Evolutionary conservation across 2,329 filamentous ascomycete species (phyloP).

Genomic region (Leptographium flavum): DNA sequence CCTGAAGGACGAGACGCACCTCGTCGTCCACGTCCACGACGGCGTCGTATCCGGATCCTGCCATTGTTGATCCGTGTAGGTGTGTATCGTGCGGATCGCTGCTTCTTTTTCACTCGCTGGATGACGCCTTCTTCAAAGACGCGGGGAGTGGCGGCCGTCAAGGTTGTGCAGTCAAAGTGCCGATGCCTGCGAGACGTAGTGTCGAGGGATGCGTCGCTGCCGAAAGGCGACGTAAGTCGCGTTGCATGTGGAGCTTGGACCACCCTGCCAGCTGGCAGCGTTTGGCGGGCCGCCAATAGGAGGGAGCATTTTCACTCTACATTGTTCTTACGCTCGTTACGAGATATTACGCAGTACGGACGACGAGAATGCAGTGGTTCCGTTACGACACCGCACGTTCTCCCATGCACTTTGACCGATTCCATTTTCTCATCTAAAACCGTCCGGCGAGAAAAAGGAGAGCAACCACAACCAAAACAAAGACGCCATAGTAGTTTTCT

Average conservation of each 20-base stretch:
- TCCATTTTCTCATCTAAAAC: conserved; percentile 5
- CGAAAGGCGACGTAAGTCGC: conserved; percentile 5
- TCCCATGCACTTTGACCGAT: conserved; percentile 3
- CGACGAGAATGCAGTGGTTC: no score
- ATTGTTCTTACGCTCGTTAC: neutral
- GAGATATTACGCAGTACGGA: no score
- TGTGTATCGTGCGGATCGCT: no score
- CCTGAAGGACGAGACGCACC: conserved; percentile 30
- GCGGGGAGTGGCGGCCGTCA: no score
- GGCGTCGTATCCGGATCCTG: conserved; percentile 85
- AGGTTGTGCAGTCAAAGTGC: neutral
- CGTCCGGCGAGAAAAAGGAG: conserved; percentile 4
- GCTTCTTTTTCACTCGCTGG: neutral
- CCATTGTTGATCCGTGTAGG: no score
- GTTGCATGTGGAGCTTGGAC: conserved; percentile 4
- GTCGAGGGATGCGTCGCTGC: neutral
- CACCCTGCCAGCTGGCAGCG: conserved; percentile 2
- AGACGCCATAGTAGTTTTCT: conserved; percentile 3
- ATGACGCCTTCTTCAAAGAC: neutral
- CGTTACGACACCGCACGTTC: neutral
- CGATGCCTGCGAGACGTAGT: neutral
- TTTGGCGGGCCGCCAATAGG: neutral
- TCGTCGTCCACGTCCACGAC: conserved; percentile 96
- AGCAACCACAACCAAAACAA: conserved; percentile 8
- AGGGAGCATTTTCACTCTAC: no score